Evolutionary conservation across 2,329 filamentous ascomycete genomes (phyloP).

Genomic region (Coleophoma eucalyptorum): DNA sequence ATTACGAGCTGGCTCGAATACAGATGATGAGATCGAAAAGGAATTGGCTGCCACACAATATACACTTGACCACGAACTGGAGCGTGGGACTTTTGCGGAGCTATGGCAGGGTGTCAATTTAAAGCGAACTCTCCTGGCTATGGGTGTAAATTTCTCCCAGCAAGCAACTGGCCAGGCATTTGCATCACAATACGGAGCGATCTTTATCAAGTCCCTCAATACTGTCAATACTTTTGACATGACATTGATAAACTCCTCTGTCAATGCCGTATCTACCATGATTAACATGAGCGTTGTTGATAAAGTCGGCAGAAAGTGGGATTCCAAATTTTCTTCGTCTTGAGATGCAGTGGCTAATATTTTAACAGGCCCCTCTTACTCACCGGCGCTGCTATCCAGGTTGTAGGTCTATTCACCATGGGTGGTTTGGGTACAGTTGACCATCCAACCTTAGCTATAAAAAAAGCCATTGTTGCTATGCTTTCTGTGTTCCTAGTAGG

Average conservation of each 20-base stretch:
- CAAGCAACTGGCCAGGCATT: constrained; percentile 21
- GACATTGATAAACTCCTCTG: constrained; percentile 9
- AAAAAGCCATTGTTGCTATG: constrained; percentile 2
- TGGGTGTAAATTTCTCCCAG: constrained; percentile 19
- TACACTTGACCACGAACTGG: constrained; percentile 8
- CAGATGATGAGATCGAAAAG: constrained; percentile 18
- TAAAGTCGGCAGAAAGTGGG: not conserved
- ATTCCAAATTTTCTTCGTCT: not conserved
- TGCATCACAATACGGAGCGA: constrained; percentile 14
- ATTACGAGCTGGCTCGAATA: constrained; percentile 20
- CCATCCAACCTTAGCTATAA: not conserved
- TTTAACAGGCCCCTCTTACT: not conserved
- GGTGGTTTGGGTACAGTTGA: constrained; percentile 1
- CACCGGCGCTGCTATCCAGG: not conserved
- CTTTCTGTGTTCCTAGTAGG: not conserved
- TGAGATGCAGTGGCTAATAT: not conserved
- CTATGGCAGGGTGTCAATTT: constrained; percentile 15
- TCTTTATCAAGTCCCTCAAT: constrained; percentile 18
- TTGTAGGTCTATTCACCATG: constrained; percentile 1
- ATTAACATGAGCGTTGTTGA: not conserved
- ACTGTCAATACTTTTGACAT: constrained; percentile 18
- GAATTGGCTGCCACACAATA: not conserved
- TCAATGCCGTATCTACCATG: not conserved
- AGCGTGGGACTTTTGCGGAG: constrained; percentile 16
- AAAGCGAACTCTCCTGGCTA: constrained; percentile 18